Evolutionary conservation across 164 flowering plant species (phyloP).

Genomic region (Vitis riparia): DNA sequence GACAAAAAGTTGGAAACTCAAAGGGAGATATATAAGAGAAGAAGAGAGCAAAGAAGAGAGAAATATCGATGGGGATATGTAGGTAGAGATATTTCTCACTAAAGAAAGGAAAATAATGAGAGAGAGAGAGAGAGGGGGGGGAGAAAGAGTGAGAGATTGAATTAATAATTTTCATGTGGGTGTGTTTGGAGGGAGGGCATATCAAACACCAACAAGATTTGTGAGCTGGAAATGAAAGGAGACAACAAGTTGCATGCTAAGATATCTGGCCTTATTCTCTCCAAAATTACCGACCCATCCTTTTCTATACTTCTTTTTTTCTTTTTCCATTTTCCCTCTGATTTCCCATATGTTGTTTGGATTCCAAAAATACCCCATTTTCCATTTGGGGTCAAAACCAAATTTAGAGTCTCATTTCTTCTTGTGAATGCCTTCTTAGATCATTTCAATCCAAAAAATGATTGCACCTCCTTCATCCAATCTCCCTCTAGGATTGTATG

Average conservation of each 20-base stretch:
- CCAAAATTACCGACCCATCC: slow-evolving; percentile 18
- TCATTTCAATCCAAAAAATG: too few species aligned
- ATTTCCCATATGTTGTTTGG: slow-evolving; percentile 5
- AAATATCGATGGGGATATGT: slow-evolving; percentile 13
- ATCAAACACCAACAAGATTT: slow-evolving; percentile 29
- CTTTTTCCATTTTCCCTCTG: neutral
- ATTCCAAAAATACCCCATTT: slow-evolving; percentile 5
- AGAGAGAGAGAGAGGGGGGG: too few species aligned
- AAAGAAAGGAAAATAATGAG: neutral
- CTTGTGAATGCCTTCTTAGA: too few species aligned
- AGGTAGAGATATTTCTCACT: slow-evolving; percentile 3
- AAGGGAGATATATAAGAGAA: neutral
- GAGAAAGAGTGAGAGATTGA: slow-evolving; percentile 1
- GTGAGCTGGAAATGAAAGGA: slow-evolving; percentile 43
- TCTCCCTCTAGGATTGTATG: too few species aligned
- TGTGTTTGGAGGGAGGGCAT: slow-evolving; percentile 17
- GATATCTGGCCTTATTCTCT: slow-evolving; percentile 10
- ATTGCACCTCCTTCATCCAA: too few species aligned
- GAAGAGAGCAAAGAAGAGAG: neutral
- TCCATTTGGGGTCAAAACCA: neutral
- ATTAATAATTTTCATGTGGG: slow-evolving; percentile 37
- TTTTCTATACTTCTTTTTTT: neutral
- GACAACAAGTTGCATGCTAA: slow-evolving; percentile 22
- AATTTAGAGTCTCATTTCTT: too few species aligned
- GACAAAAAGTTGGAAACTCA: neutral